phyloP scores from a whole-genome alignment of 306 rosid genomes.

The Oemleria cerasiformis region DNA sequence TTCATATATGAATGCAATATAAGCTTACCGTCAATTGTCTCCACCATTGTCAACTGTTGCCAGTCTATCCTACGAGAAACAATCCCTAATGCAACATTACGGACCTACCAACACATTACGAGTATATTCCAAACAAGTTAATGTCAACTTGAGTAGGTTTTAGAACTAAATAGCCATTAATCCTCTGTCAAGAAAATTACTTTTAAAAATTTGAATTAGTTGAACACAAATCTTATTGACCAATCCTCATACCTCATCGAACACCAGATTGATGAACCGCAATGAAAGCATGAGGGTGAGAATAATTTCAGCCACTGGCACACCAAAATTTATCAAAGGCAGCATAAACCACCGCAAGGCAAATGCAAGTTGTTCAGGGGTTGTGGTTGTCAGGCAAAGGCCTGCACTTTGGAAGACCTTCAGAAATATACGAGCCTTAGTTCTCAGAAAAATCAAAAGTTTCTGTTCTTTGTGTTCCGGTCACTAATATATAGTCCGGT shows the following conservation, averaged over 20 bases:
- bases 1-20: background rate
- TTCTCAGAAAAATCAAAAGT: conserved; percentile 25
- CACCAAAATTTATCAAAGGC: conserved; percentile 70
- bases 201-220: background rate
- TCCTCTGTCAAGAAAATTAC: background rate
- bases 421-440: conserved; percentile 28
- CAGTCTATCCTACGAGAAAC: conserved; percentile 90
- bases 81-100: conserved; percentile 85
- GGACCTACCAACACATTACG: conserved; percentile 58
- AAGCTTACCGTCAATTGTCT: conserved; percentile 73
- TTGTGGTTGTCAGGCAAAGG: conserved; percentile 89
- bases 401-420: conserved; percentile 99
- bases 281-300: conserved; percentile 88
- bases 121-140: conserved; percentile 6
- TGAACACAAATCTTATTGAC: background rate
- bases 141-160: background rate
- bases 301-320: conserved; percentile 86
- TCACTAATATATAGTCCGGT: background rate
- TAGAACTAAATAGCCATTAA: background rate
- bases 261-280: conserved; percentile 85
- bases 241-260: conserved; percentile 72
- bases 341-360: conserved; percentile 91
- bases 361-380: conserved; percentile 92
- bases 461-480: background rate
- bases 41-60: conserved; percentile 71